A percentile compares a stretch with the other conserved stretches of the same genome.
These are phyloP conservation scores for Amphibolis antarctica DNA, from an alignment of 106 monocot species.

Conservation along the genomic window DNA sequence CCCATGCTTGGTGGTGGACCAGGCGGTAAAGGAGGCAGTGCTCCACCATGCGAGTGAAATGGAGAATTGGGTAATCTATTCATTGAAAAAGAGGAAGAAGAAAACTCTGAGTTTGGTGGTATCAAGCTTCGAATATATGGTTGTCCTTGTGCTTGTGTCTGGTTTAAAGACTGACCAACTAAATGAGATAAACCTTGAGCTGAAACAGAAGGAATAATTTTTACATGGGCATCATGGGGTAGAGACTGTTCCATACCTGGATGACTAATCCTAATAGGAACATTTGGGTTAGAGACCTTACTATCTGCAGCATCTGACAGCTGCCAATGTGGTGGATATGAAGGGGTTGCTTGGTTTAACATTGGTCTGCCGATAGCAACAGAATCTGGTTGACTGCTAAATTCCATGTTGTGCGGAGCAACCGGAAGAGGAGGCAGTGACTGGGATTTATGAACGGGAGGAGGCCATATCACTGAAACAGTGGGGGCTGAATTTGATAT, in stretches of 20 bases:
- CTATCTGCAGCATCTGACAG: slow-evolving; percentile 24
- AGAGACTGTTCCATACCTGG: slow-evolving; percentile 17
- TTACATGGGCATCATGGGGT: slow-evolving; percentile 21
- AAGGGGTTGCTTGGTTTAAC: slow-evolving; percentile 19
- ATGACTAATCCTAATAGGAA: slow-evolving; percentile 11
- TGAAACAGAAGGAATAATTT: slow-evolving; percentile 15
- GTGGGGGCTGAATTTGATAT: slow-evolving; percentile 22
- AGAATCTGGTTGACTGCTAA: slow-evolving; percentile 23
- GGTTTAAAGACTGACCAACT: slow-evolving; percentile 20
- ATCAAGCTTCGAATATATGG: slow-evolving; percentile 9
- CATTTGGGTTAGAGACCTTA: slow-evolving; percentile 5
- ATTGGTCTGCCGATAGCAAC: background rate
- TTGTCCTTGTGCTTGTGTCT: slow-evolving; percentile 18
- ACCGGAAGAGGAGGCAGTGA: slow-evolving; percentile 20
- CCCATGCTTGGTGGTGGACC: slow-evolving; percentile 48
- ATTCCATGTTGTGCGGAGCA: slow-evolving; percentile 24
- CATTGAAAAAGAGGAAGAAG: slow-evolving; percentile 18
- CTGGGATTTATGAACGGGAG: slow-evolving; percentile 40
- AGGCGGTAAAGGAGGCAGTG: slow-evolving; percentile 51
- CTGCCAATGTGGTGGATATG: slow-evolving; percentile 12
- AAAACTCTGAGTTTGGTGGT: slow-evolving; percentile 19
- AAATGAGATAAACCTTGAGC: slow-evolving; percentile 19
- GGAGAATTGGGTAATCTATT: slow-evolving; percentile 9
- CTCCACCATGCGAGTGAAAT: slow-evolving; percentile 17
- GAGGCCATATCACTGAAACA: slow-evolving; percentile 14